Conservation (phyloP, 208 protist genomes). For the Acanthamoeba healyi region DNA sequence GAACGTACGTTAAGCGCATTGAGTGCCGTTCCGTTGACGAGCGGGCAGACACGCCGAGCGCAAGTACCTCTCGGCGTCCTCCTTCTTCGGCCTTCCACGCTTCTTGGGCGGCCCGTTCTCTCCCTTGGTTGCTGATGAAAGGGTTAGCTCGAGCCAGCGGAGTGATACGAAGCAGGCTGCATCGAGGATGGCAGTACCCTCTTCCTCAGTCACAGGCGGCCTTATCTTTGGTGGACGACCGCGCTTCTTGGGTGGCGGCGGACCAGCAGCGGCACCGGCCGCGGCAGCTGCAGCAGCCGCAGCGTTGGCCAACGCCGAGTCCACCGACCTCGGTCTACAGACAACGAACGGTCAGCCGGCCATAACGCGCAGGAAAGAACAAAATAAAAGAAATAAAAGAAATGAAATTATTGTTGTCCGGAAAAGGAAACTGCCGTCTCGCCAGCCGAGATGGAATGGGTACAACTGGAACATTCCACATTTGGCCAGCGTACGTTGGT, state of each 20-base stretch:
- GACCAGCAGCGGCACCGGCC: neutral
- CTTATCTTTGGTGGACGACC: constrained; percentile 52
- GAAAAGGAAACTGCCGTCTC: constrained; percentile 39
- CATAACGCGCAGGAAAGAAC: neutral
- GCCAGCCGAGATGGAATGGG: too few species aligned
- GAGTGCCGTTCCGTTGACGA: too few species aligned
- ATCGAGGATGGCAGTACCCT: neutral
- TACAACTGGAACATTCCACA: too few species aligned
- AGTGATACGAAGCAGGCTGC: neutral
- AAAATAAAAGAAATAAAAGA: neutral
- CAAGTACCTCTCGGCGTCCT: constrained; percentile 21
- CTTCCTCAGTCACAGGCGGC: constrained; percentile 23
- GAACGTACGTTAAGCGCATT: too few species aligned
- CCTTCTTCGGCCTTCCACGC: constrained; percentile 56
- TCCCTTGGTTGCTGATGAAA: neutral
- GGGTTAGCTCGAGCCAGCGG: neutral
- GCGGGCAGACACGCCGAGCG: neutral
- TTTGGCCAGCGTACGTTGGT: too few species aligned
- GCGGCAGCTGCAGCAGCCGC: neutral
- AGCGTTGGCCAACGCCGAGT: neutral
- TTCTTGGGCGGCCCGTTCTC: constrained; percentile 60
- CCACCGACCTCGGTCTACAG: constrained; percentile 36
- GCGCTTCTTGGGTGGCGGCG: constrained; percentile 30
- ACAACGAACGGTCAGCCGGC: too few species aligned
- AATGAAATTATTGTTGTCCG: neutral